A percentile compares a stretch with the other conserved stretches of the same genome.
These are phyloP conservation scores for Claviceps digitariae DNA, from an alignment of 2,329 filamentous ascomycete genomes.

Conservation along the genomic window DNA sequence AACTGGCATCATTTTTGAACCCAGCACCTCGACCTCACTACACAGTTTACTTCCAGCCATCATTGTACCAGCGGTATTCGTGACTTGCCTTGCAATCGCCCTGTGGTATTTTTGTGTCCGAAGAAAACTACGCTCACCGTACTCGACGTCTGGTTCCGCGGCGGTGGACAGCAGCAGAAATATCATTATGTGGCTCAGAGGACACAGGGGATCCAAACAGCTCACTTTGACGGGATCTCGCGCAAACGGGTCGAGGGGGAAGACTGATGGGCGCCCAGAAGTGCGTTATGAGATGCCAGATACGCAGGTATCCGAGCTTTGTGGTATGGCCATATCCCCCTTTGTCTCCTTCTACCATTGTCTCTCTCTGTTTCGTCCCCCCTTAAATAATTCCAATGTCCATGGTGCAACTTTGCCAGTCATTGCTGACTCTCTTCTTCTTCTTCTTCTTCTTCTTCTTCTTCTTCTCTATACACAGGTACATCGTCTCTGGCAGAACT, in stretches of 20 bases:
- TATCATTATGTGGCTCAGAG: slow-evolving; percentile 39
- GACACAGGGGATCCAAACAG: slow-evolving; percentile 28
- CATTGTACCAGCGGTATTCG: slow-evolving; percentile 5
- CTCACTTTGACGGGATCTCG: slow-evolving; percentile 1
- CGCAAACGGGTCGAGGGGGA: background rate
- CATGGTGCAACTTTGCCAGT: background rate
- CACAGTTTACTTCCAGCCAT: slow-evolving; percentile 8
- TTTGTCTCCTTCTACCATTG: background rate
- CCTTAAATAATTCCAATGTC: background rate
- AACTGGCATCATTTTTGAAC: background rate
- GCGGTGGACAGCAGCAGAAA: slow-evolving; percentile 33
- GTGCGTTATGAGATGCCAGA: slow-evolving; percentile 26
- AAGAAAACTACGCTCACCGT: slow-evolving; percentile 19
- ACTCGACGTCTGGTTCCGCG: slow-evolving; percentile 23
- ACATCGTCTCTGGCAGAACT: slow-evolving; percentile 32
- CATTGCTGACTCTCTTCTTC: background rate
- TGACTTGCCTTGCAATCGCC: slow-evolving; percentile 21
- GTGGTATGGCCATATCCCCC: slow-evolving; percentile 20
- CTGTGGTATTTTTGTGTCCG: slow-evolving; percentile 40
- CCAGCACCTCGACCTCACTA: background rate
- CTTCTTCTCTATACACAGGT: slow-evolving; percentile 16
- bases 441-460: background rate
- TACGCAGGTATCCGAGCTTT: slow-evolving; percentile 32
- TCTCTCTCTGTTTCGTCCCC: background rate
- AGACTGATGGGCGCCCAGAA: background rate